Evolutionary conservation across 441 rosid species (phyloP), one percentile per base, ranked within the genome.

Genomic region (Daphne laureola): DNA sequence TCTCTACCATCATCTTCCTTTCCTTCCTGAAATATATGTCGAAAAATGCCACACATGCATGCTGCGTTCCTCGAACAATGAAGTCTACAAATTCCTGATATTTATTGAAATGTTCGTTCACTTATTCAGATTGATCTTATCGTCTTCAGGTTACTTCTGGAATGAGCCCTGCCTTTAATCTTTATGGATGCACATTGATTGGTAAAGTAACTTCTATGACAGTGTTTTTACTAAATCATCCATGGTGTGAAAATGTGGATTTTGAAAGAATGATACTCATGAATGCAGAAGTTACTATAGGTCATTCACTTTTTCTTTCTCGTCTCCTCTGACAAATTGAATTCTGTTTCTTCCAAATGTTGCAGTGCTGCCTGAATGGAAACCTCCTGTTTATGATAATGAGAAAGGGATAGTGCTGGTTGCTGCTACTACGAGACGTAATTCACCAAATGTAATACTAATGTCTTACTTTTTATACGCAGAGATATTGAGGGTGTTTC

Each of bases 281-380:
- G 23, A 36, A 15, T 14, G 40, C 11, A 31, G 38, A 31, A 4
- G 27, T 43, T 61, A 2, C 35, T 51, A 4, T 60, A 14, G 31
- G 14, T 57, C 41, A 15, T 43, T 17, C 13, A 14, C 42, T 43
- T 49, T 53, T 47, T 53, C 43, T 49, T 53, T 47, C 50, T 36
- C 21, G n/a, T 21, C 51, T 49, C 21, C 21, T 21, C 17, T 41
- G 48, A 58, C 46, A 25, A 16, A 7, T 46, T 53, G 31, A 14
- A 36, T 9, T 17, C 27, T 44, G 9, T 17, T 38, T 44, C 51
- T 25, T 64, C 41, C 21, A 46, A 61, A 64, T 57, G 58, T 50
- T 72, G 69, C 81, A 90, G 96, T 90, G 54, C 95, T 90, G 63
- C 73, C 94, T 3, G 98, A 90, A 60, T 87, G 96, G 96, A 90